Conservation (phyloP, 2,329 filamentous ascomycete genomes). For the Aspergillus sergii region DNA sequence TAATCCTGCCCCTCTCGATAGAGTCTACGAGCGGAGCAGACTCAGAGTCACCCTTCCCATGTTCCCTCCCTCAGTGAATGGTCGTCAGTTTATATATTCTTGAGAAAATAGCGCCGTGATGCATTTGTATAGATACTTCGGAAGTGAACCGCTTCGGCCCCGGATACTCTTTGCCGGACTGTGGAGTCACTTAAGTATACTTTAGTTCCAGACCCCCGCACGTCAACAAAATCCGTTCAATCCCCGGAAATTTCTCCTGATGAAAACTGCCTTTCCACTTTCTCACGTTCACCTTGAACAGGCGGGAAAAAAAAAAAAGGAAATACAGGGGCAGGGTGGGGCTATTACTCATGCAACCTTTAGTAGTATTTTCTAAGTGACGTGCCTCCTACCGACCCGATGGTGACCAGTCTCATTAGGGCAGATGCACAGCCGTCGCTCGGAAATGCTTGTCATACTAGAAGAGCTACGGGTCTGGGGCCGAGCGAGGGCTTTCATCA, state of each 20-base stretch:
- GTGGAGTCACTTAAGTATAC: background rate
- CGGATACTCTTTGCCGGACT: background rate
- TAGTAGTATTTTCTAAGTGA: background rate
- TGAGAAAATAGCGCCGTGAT: background rate
- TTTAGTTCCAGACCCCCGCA: conserved; percentile 8
- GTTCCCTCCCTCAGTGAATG: background rate
- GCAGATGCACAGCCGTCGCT: conserved; percentile 5
- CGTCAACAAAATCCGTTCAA: conserved; percentile 9
- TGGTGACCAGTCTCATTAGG: conserved; percentile 7
- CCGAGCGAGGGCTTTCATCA: background rate
- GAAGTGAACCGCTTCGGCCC: background rate
- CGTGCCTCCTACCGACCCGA: conserved; percentile 7
- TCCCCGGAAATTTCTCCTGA: conserved; percentile 20
- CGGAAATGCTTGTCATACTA: conserved; percentile 8
- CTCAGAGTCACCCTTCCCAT: background rate
- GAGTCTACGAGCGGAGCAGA: background rate
- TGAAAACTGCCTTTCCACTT: background rate
- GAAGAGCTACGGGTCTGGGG: conserved; percentile 9
- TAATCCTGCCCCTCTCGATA: background rate
- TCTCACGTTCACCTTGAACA: background rate
- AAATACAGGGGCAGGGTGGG: background rate
- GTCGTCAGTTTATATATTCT: background rate
- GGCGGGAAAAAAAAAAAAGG: conserved; percentile 2
- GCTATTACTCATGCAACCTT: background rate
- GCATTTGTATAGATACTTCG: background rate